Conservation (phyloP, 2,329 filamentous ascomycete genomes). For the Hypoxylon sp. region DNA sequence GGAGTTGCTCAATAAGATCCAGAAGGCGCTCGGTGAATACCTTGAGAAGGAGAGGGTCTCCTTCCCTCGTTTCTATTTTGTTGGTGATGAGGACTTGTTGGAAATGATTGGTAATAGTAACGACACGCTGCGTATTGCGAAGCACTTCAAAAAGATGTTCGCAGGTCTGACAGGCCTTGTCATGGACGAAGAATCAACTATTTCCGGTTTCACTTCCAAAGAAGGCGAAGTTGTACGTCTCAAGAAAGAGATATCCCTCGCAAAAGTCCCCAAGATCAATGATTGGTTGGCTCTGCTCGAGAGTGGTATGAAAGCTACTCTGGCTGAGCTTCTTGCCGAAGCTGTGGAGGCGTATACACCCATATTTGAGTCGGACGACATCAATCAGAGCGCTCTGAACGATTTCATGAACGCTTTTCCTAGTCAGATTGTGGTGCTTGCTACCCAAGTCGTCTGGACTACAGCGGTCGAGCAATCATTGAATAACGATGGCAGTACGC, state of each 20-base stretch:
- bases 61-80: slow-evolving; percentile 99
- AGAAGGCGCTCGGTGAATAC: slow-evolving; percentile 98
- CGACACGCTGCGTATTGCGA: slow-evolving; percentile 94
- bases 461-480: slow-evolving; percentile 86
- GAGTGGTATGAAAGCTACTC: slow-evolving; percentile 91
- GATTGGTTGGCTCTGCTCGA: slow-evolving; percentile 98
- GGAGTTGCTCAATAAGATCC: slow-evolving; percentile 98
- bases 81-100: slow-evolving; percentile 96
- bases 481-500: slow-evolving; percentile 75
- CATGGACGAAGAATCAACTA: slow-evolving; percentile 91
- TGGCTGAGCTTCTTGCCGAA: slow-evolving; percentile 91
- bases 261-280: slow-evolving; percentile 97
- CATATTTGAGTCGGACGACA: slow-evolving; percentile 79
- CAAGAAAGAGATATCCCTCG: slow-evolving; percentile 91
- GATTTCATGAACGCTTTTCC: slow-evolving; percentile 89
- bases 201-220: slow-evolving; percentile 93
- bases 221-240: slow-evolving; percentile 91
- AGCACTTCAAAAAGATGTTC: slow-evolving; percentile 99
- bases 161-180: slow-evolving; percentile 91
- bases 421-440: slow-evolving; percentile 94
- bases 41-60: slow-evolving; percentile 97
- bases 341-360: slow-evolving; percentile 86
- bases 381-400: slow-evolving; percentile 79
- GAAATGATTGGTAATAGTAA: slow-evolving; percentile 99
- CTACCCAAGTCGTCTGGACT: slow-evolving; percentile 95